Base-by-base conservation (phyloP, 805 yeast species). In the Candida maris region DNA sequence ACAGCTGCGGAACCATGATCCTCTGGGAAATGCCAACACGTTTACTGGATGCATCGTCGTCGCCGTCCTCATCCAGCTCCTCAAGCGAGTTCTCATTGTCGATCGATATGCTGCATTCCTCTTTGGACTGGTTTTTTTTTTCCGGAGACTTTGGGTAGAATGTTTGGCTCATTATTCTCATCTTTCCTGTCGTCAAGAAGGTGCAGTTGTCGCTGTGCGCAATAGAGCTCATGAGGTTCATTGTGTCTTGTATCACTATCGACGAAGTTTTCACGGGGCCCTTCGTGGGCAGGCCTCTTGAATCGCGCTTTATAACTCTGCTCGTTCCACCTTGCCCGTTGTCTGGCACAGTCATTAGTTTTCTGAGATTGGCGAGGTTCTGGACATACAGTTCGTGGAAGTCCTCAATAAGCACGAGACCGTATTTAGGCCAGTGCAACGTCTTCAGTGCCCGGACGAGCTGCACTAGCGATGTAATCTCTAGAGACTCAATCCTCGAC, bases 1-100 rank as follows among this genome's bases (percentile, higher is more conserved):
- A 53, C 8, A 59, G 35, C 4, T 44, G 44, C 1, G 64, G 64
- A 1, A 59, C 61, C n/a, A 59, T 38, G 6, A 58, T 55, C 22
- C 46, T 50, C 38, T 59, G 62, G n/a, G 44, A 41, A 8, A 57
- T 46, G 19, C 37, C 49, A n/a, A 16, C 20, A 7, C 37, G 25
- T 7, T 30, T 19, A 12, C 8, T 13, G 6, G 21, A 29, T 6
- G 24, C 37, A 5, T 36, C 30, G 5, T 36, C 35, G 15, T 32
- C 40, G 8, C 28, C 44, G 12, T 32, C 30, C 16, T 39, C 44
- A 12, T 34, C 40, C 13, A 17, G 37, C 7, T 35, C 45, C n/a
- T 35, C 41, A 6, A 25, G 13, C 7, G 31, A 28, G 21, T 21
- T 28, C 10, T 28, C 31, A 13, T 16, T 28, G 19, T 18, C 31